Conservation (phyloP, 257 asterid species). For the Solanum chilense region DNA sequence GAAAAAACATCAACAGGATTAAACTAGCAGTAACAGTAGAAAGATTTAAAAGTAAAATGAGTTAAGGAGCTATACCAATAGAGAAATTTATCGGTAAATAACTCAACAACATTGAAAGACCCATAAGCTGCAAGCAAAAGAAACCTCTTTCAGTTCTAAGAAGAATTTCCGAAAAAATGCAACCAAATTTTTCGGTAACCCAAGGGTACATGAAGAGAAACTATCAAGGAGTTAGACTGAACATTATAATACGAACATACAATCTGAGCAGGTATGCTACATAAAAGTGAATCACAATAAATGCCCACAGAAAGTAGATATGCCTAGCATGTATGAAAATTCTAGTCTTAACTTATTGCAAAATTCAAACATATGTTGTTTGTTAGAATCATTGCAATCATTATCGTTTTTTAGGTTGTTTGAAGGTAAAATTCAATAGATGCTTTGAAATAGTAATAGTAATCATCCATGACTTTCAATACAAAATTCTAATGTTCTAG, state of each 20-base stretch:
- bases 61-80: slow-evolving; percentile 44
- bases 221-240: background rate
- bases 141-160: background rate
- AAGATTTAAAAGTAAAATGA: background rate
- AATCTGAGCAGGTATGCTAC: background rate
- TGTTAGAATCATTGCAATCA: background rate
- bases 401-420: background rate
- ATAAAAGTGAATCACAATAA: background rate
- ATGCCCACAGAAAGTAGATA: background rate
- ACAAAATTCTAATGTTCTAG: background rate
- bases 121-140: slow-evolving; percentile 79
- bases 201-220: background rate
- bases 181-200: background rate
- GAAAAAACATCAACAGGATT: background rate
- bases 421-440: background rate
- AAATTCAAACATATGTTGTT: background rate
- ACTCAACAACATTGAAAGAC: slow-evolving; percentile 66
- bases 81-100: slow-evolving; percentile 68
- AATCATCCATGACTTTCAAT: background rate
- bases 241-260: background rate
- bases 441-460: background rate
- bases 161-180: background rate
- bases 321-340: background rate
- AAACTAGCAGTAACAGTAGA: background rate
- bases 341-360: background rate